phyloP scores from a whole-genome alignment of 805 yeast genomes.

The Dipodascus geniculatus region DNA sequence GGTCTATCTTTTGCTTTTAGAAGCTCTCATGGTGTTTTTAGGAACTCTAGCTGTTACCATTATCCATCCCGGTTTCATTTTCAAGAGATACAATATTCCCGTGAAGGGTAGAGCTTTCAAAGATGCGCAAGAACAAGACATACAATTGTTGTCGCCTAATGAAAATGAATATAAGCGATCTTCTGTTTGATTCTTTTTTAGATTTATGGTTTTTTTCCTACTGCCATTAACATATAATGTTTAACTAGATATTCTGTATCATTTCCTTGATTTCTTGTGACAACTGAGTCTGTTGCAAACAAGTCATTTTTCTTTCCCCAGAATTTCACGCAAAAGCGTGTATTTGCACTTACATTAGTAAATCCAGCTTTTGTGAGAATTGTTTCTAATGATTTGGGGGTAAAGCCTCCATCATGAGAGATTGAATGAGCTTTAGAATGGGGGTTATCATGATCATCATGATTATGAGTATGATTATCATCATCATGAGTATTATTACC shows the following conservation, averaged over 20 bases:
- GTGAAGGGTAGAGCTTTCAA: neutral
- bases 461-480: neutral
- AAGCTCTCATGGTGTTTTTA: constrained; percentile 48
- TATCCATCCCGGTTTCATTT: constrained; percentile 49
- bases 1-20: constrained; percentile 45
- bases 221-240: neutral
- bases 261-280: neutral
- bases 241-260: neutral
- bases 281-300: neutral
- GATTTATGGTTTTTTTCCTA: neutral
- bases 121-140: neutral
- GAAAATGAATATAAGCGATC: neutral
- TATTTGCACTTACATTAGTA: constrained; percentile 1
- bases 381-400: neutral
- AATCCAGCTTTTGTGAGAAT: constrained; percentile 8
- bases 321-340: constrained; percentile 5
- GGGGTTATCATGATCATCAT: neutral
- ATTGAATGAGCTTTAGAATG: neutral
- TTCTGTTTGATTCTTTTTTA: neutral
- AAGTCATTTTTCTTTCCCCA: constrained; percentile 6
- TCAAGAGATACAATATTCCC: neutral
- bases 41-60: constrained; percentile 37
- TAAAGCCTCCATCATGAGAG: neutral
- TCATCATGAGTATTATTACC: neutral
- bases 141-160: neutral